These are phyloP conservation scores for Russula olivacea DNA, from an alignment of 768 basidiomycete genomes.

Conservation along the genomic window DNA sequence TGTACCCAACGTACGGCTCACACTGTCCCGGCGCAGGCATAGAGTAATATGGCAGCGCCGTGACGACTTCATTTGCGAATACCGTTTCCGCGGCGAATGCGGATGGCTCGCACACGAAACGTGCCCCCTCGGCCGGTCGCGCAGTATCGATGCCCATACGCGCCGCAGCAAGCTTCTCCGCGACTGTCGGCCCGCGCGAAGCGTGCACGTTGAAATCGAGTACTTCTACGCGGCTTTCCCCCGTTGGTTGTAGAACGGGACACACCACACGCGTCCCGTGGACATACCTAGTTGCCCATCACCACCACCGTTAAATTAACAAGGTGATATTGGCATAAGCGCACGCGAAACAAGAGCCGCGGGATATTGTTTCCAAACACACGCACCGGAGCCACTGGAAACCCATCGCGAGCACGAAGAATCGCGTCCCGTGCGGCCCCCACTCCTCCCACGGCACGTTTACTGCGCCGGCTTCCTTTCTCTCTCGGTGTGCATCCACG, in stretches of 20 bases:
- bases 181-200: slow-evolving; percentile 9
- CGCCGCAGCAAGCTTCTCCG: slow-evolving; percentile 5
- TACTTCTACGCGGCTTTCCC: slow-evolving; percentile 22
- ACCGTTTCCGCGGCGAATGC: slow-evolving; percentile 20
- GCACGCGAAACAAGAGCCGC: neutral
- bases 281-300: slow-evolving; percentile 28
- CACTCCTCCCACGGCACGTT: slow-evolving; percentile 36
- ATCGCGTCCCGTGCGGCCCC: slow-evolving; percentile 36
- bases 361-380: too few relatives aligned
- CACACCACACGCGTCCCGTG: slow-evolving; percentile 39
- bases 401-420: slow-evolving; percentile 28
- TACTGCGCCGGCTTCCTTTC: slow-evolving; percentile 3
- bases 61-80: slow-evolving; percentile 30
- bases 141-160: slow-evolving; percentile 8
- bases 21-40: slow-evolving; percentile 12
- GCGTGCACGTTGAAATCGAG: slow-evolving; percentile 33
- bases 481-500: neutral
- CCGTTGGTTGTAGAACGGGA: slow-evolving; percentile 20
- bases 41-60: slow-evolving; percentile 29
- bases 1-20: slow-evolving; percentile 32
- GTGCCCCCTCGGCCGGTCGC: neutral
- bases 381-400: slow-evolving; percentile 37
- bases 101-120: slow-evolving; percentile 7
- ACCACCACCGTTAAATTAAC: neutral
- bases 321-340: too few relatives aligned